These are phyloP conservation scores for Avena sativa DNA, from an alignment of 176 grass and related monocot species.

Conservation along the genomic window DNA sequence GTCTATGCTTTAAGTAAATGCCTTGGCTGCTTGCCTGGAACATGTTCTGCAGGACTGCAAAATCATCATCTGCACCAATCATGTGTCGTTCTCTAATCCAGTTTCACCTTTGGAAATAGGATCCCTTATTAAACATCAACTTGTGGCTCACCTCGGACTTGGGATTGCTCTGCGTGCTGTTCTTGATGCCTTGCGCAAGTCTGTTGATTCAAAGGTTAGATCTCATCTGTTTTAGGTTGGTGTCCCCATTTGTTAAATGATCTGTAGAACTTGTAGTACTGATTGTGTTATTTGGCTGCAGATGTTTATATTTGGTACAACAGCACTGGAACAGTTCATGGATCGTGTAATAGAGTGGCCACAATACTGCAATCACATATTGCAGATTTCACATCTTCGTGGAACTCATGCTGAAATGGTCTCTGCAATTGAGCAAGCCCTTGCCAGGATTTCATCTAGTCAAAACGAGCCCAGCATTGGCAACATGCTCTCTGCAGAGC, in stretches of 20 bases:
- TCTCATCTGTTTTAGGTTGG: slow-evolving; percentile 18
- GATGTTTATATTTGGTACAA: slow-evolving; percentile 94
- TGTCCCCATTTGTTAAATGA: slow-evolving; percentile 18
- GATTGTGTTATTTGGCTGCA: slow-evolving; percentile 52
- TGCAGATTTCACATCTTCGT: slow-evolving; percentile 92
- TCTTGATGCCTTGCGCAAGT: slow-evolving; percentile 87
- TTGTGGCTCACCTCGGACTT: slow-evolving; percentile 69
- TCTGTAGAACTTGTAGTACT: slow-evolving; percentile 22
- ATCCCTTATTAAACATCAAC: slow-evolving; percentile 84
- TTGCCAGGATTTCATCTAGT: slow-evolving; percentile 78
- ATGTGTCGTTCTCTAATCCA: slow-evolving; percentile 34
- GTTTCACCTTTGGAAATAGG: slow-evolving; percentile 51
- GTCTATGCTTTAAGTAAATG: slow-evolving; percentile 10
- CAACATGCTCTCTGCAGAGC: slow-evolving; percentile 60
- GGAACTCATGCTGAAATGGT: slow-evolving; percentile 75
- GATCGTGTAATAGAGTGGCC: slow-evolving; percentile 86
- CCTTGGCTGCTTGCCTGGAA: slow-evolving; percentile 9
- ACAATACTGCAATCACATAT: slow-evolving; percentile 92
- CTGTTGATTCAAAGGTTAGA: slow-evolving; percentile 85
- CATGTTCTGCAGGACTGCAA: neutral
- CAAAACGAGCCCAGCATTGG: slow-evolving; percentile 67
- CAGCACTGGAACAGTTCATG: slow-evolving; percentile 82
- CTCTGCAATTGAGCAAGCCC: slow-evolving; percentile 70
- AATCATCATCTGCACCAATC: slow-evolving; percentile 4
- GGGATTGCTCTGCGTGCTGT: slow-evolving; percentile 83